Percentiles rank a stretch among this genome's conserved stretches.
Conservation (phyloP, 106 monocot species). For the Dioscorea alata region DNA sequence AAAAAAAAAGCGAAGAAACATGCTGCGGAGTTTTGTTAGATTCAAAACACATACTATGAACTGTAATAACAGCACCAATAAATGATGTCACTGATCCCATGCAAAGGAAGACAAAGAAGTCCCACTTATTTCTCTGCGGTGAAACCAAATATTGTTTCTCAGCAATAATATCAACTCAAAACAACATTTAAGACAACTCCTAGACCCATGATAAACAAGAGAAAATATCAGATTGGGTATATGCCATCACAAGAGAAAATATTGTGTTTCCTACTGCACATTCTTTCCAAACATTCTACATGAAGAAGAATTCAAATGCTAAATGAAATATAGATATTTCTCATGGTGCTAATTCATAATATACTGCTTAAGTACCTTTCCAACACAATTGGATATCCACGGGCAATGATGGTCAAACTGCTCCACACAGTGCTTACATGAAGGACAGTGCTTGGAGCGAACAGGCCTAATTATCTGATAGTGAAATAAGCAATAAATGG, state of each 20-base stretch:
- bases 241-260: not conserved
- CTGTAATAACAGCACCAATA: constrained; percentile 40
- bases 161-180: not conserved
- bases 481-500: constrained; percentile 11
- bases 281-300: not conserved
- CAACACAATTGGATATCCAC: constrained; percentile 95
- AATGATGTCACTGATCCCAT: constrained; percentile 57
- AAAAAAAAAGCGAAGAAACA: not conserved
- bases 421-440: constrained; percentile 87
- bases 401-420: constrained; percentile 97
- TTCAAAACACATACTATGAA: constrained; percentile 49
- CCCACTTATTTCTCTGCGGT: constrained; percentile 80
- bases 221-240: not conserved
- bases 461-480: constrained; percentile 76
- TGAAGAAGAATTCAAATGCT: no score
- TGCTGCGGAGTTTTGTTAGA: not conserved
- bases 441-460: constrained; percentile 89
- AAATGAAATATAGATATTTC: no score
- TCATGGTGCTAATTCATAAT: no score
- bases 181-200: not conserved
- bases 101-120: constrained; percentile 76
- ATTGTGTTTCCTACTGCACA: not conserved
- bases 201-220: not conserved
- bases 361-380: constrained; percentile 56
- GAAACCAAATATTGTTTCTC: not conserved